Evolutionary conservation across 495 filamentous ascomycete species (phyloP).

Genomic region (Chaetomidium leptoderma): DNA sequence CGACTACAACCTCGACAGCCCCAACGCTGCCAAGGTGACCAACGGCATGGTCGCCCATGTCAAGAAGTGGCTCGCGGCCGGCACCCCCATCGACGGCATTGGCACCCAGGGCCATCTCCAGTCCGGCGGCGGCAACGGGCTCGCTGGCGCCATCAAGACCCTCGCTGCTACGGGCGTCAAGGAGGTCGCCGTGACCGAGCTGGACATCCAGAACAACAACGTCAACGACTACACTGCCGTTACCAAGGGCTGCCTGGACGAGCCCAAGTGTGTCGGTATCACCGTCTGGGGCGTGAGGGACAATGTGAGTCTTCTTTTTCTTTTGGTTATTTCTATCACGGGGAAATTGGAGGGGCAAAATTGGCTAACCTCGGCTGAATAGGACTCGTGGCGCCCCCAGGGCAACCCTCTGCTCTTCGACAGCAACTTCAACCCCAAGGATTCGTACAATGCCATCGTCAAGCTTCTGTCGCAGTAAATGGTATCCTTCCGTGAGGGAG

Average conservation of each 20-base stretch:
- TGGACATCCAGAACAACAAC: conserved; percentile 59
- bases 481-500: no score
- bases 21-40: conserved; percentile 48
- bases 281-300: conserved; percentile 76
- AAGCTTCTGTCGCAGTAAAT: conserved; percentile 39
- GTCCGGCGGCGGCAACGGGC: conserved; percentile 42
- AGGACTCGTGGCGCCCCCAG: conserved; percentile 62
- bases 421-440: conserved; percentile 57
- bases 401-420: conserved; percentile 63
- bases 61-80: conserved; percentile 59
- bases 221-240: conserved; percentile 59
- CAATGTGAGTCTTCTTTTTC: conserved; percentile 38
- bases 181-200: conserved; percentile 61
- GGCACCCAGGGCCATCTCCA: conserved; percentile 61
- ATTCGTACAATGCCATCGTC: conserved; percentile 59
- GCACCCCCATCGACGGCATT: conserved; percentile 71
- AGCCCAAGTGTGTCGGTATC: conserved; percentile 65
- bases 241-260: conserved; percentile 59
- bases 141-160: conserved; percentile 51
- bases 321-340: neutral
- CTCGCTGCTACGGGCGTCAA: conserved; percentile 50
- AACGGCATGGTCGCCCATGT: conserved; percentile 60
- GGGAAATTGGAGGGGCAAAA: neutral
- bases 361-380: neutral
- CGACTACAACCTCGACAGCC: conserved; percentile 59